Base-by-base conservation (phyloP, 805 yeast genomes). In the Sungouiella thailandica region DNA sequence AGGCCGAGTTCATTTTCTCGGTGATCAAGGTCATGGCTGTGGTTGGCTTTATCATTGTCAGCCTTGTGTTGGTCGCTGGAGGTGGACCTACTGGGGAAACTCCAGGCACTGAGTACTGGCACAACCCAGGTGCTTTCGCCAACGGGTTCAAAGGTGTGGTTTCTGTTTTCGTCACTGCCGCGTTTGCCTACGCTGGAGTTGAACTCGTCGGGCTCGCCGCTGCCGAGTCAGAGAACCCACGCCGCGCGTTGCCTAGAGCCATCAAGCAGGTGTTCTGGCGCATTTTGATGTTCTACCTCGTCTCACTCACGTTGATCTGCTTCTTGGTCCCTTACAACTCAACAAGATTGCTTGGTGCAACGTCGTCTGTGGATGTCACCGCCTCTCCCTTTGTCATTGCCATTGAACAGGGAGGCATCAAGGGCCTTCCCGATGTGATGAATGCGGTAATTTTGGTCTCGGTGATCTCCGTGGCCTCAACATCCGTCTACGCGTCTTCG, bases 221-320 rank as follows among this genome's bases (percentile, higher is more conserved):
- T 20, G 89, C 89, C 7, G 94, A 84, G 57, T 69, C 86, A 16
- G 71, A 59, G 23, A 74, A 82, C 55, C 90, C 93, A 29, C 65
- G 81, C 46, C 67, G 65, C 35, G 60, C 83, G 2, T 69, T 83
- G 35, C 93, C 90, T 23, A 69, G 71, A 32, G 89, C 90, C 27
- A 76, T 81, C 39, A 83, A 83, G 58, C 89, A 84, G 61, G 86
- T 83, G 3, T 82, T 85, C 61, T 83, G 90, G 89, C 72, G 93
- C 60, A 79, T 84, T 37, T 62, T 79, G 11, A 56, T 82, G 45
- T 83, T 84, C 53, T 85, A 85, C 62, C 67, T 85, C 54, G 41
- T 72, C 60, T 53, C 78, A 60, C 36, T 65, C 71, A 45, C 74
- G 68, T 47, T 67, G 36, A 59, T 67, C 23, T 82, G 88, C 27